Evolutionary conservation across 202 grass and related monocot species (phyloP), one percentile per base, ranked within the genome.

Genomic region (Schoenoplectus tabernaemontani): DNA sequence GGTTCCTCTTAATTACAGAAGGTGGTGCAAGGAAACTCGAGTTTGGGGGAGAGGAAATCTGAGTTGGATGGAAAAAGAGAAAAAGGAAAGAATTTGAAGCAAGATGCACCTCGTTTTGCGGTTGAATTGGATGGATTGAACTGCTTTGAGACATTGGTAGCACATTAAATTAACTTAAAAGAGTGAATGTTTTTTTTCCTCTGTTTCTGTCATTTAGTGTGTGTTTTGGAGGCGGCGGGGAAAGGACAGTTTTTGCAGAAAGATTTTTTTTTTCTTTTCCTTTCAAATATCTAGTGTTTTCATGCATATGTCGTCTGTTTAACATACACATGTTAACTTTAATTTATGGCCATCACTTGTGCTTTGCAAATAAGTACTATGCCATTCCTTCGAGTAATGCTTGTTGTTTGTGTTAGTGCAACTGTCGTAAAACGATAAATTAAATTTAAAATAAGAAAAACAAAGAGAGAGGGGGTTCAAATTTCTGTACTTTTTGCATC

Each of bases 71-170:
- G 50, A 20, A 76, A 76, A 13, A 76, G 26, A 34, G 47, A 76
- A 57, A 57, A 57, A 33, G 39, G 44, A 69, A n/a, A 7, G 38
- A 69, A 69, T 22, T 11, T 19, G 38, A 76, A 19, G 51, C 72
- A 20, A 36, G 47, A 57, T 76, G 51, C 17, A 37, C 79, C 85
- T 26, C 70, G 83, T 13, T 87, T 90, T 50, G 85, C 85, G 13
- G 19, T 77, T 3, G 82, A 90, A 82, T 62, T 90, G 57, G 85
- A 87, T 80, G 88, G 88, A 10, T 82, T 90, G 8, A 33, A 85
- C 20, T 87, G 82, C 85, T 90, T 90, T 75, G 88, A 90, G 59
- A 87, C 88, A 19, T 57, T 90, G 17, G 59, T 87, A 33, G 39
- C 82, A 47, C 60, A 56, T 17, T 86, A 56, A 81, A 41, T 59